A percentile compares a stretch with the other conserved stretches of the same genome.
These are phyloP conservation scores for Neurospora pannonica DNA, from an alignment of 495 filamentous ascomycete genomes.

Conservation along the genomic window DNA sequence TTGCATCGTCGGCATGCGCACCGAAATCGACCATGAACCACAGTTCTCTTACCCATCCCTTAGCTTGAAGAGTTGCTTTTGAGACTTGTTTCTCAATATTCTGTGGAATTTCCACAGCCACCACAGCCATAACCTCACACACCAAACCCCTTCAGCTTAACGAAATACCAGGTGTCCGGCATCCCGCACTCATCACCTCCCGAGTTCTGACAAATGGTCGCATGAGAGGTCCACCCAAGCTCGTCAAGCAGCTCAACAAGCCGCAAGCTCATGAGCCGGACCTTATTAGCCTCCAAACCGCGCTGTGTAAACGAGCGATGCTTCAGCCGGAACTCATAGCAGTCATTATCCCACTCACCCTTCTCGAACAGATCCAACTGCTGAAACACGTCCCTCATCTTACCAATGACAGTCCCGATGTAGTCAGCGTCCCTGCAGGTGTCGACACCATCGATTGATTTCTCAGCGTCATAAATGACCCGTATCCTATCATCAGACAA, in stretches of 20 bases:
- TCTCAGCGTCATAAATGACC: slow-evolving; percentile 7
- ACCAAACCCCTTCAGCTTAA: background rate
- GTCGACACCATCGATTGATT: background rate
- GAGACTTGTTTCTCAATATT: too few relatives aligned
- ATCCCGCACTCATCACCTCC: slow-evolving; percentile 10
- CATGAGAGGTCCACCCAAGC: slow-evolving; percentile 8
- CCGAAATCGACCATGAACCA: background rate
- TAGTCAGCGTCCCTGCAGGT: background rate
- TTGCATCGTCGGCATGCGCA: background rate
- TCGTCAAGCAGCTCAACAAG: slow-evolving; percentile 9
- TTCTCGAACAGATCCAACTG: slow-evolving; percentile 3
- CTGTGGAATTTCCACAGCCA: background rate
- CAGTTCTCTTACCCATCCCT: background rate
- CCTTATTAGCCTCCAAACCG: slow-evolving; percentile 3
- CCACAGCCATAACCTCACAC: background rate
- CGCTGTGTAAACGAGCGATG: slow-evolving; percentile 7
- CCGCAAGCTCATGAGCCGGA: slow-evolving; percentile 7
- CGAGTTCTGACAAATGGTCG: slow-evolving; percentile 7
- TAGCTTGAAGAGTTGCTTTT: background rate
- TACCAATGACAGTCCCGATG: slow-evolving; percentile 3
- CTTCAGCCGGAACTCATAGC: slow-evolving; percentile 11
- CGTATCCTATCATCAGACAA: slow-evolving; percentile 2
- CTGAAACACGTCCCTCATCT: slow-evolving; percentile 2
- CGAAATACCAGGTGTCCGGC: slow-evolving; percentile 12
- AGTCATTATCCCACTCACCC: slow-evolving; percentile 8